Evolutionary conservation across 176 grass and related monocot species (phyloP).

Genomic region (Cenchrus purpureus): DNA sequence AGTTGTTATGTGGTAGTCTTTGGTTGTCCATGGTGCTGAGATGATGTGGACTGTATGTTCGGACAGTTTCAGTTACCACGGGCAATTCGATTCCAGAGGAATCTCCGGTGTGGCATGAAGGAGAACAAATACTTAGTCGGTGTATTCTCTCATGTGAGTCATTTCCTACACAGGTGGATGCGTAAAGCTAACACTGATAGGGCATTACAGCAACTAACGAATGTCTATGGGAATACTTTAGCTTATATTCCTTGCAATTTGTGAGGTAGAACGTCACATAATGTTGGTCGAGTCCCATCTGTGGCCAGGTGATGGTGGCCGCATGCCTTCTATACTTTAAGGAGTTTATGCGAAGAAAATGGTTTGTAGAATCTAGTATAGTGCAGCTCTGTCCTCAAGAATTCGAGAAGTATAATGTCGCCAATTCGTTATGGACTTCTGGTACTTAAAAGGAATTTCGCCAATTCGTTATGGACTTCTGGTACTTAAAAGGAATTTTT

Average conservation of each 20-base stretch:
- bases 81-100: slow-evolving; percentile 2
- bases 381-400: not conserved
- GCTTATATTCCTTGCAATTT: slow-evolving; percentile 13
- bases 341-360: not conserved
- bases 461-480: not conserved
- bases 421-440: not conserved
- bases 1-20: not conserved
- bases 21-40: not conserved
- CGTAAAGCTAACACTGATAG: not conserved
- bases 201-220: not conserved
- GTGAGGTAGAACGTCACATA: slow-evolving; percentile 29
- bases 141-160: not conserved
- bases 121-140: slow-evolving; percentile 17
- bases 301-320: not conserved
- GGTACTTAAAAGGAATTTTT: not conserved
- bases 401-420: not conserved
- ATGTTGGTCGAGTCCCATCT: not conserved
- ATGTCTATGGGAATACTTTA: slow-evolving; percentile 9
- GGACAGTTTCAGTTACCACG: slow-evolving; percentile 14
- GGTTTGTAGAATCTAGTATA: not conserved
- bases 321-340: not conserved
- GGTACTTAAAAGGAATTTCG: not conserved
- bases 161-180: not conserved
- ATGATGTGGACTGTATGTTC: not conserved
- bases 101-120: not conserved